Evolutionary conservation across 768 basidiomycete genomes (phyloP), one percentile per base, ranked within the genome.

Genomic region (Panellus pusillus): DNA sequence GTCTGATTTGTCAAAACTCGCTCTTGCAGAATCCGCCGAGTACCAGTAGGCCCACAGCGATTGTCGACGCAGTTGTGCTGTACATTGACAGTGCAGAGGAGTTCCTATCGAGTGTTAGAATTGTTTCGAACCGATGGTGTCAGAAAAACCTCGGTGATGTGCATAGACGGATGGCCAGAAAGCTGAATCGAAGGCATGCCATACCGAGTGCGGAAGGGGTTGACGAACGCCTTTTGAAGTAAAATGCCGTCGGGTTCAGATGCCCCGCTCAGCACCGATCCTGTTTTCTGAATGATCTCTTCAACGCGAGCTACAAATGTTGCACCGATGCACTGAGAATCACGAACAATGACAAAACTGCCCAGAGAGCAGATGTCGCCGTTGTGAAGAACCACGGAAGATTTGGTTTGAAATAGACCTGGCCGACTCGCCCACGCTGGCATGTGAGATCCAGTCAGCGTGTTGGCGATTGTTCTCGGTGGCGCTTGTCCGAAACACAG

Each of bases 51-150:
- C 9, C 19, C 44, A 39, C 67, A 68, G 2, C 53, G 17, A 36
- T 61, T 40, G n/a, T 41, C 38, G 3, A 46, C 19, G 50, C 68
- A 69, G 42, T 66, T 57, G 44, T 68, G 68, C 32, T 63, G 66
- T 7, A 55, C 50, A 41, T 68, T 68, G 20, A 66, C 66, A 4
- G 66, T 60, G 45, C 65, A 64, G 1, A 66, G 51, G 24, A 67
- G 38, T 28, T 63, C 57, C 66, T 65, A n/a, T n/a, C n/a, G 27
- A 24, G 19, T n/a, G n/a, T 9, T 17, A 9, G 7, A 41, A n/a
- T 41, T 9, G 15, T 6, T 41, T 41, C 39, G 19, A 20, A 41
- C 15, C 39, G 6, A n/a, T 41, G 9, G 39, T 20, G n/a, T n/a
- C 39, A 20, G 8, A 41, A 6, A 41, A 15, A n/a, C 7, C 39